Evolutionary conservation across 2,329 filamentous ascomycete species (phyloP).

Genomic region (Colletotrichum echinochloae): DNA sequence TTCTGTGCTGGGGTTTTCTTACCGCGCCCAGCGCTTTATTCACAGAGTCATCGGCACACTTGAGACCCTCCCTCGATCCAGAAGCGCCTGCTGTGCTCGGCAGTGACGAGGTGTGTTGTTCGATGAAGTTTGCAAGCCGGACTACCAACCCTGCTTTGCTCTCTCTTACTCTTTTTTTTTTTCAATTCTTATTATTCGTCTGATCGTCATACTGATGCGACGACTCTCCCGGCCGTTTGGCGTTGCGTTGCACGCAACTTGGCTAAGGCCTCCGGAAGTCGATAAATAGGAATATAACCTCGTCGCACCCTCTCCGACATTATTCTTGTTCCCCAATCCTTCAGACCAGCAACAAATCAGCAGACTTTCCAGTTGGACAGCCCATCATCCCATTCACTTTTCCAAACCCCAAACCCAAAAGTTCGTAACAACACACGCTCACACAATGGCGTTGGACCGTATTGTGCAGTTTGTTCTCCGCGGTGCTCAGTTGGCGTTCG

Average conservation of each 20-base stretch:
- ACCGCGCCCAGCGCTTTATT: constrained; percentile 8
- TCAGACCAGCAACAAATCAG: constrained; percentile 20
- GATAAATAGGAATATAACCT: constrained; percentile 38
- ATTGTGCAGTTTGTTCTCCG: constrained; percentile 55
- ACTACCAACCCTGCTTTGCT: constrained; percentile 40
- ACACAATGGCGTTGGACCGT: constrained; percentile 54
- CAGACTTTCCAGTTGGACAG: constrained; percentile 12
- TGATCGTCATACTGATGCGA: constrained; percentile 28
- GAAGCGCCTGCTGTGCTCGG: constrained; percentile 26
- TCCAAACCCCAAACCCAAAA: constrained; percentile 10
- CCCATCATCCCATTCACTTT: constrained; percentile 8
- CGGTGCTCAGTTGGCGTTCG: constrained; percentile 71
- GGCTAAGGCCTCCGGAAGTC: constrained; percentile 1
- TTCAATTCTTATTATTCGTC: too few species aligned
- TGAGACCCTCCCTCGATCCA: constrained; percentile 7
- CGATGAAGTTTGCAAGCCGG: constrained; percentile 18
- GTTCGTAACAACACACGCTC: not conserved
- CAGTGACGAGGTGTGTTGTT: constrained; percentile 29
- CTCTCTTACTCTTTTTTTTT: too few species aligned
- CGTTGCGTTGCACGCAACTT: not conserved
- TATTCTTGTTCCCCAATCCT: not conserved
- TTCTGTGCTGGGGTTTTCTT: not conserved
- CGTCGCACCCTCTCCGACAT: not conserved
- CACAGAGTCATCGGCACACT: constrained; percentile 9
- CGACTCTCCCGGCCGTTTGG: constrained; percentile 12